Evolutionary conservation across 768 basidiomycete species (phyloP).

Genomic region (Naganishia onofrii): DNA sequence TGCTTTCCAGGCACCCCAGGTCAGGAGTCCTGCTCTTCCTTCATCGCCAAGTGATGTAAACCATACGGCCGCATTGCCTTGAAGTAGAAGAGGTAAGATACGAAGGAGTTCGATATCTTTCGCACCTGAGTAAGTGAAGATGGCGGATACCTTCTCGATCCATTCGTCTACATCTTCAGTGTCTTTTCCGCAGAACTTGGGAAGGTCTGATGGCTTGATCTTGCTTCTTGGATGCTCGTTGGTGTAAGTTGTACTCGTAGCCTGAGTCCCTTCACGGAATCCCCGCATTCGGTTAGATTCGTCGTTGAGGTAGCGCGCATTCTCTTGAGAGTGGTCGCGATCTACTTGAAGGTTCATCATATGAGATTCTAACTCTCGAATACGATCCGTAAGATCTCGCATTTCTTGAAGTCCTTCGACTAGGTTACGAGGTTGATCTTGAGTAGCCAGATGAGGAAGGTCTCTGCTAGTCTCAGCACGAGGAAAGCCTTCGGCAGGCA

Average conservation of each 20-base stretch:
- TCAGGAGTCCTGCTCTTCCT: not conserved
- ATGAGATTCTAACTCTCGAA: not conserved
- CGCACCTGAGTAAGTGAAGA: too few species aligned
- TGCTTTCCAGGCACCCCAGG: conserved; percentile 6
- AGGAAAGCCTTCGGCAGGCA: not conserved
- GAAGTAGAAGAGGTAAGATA: too few species aligned
- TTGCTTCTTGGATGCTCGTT: conserved; percentile 9
- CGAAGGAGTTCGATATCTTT: too few species aligned
- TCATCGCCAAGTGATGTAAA: not conserved
- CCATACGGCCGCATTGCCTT: too few species aligned
- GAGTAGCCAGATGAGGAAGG: too few species aligned
- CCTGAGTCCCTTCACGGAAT: conserved; percentile 3
- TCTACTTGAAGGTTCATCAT: conserved; percentile 5
- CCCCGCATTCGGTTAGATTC: not conserved
- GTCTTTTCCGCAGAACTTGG: conserved; percentile 21
- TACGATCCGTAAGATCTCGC: not conserved
- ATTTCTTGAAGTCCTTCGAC: not conserved
- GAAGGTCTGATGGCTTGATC: conserved; percentile 21
- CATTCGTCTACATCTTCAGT: conserved; percentile 11
- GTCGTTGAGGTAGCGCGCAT: not conserved
- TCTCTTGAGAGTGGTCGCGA: not conserved
- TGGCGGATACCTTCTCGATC: conserved; percentile 18
- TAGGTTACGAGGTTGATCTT: not conserved
- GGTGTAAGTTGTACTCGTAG: not conserved
- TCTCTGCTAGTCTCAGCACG: not conserved